These are phyloP conservation scores for Gymnopilus dilepis DNA, from an alignment of 768 basidiomycete species.

Conservation along the genomic window DNA sequence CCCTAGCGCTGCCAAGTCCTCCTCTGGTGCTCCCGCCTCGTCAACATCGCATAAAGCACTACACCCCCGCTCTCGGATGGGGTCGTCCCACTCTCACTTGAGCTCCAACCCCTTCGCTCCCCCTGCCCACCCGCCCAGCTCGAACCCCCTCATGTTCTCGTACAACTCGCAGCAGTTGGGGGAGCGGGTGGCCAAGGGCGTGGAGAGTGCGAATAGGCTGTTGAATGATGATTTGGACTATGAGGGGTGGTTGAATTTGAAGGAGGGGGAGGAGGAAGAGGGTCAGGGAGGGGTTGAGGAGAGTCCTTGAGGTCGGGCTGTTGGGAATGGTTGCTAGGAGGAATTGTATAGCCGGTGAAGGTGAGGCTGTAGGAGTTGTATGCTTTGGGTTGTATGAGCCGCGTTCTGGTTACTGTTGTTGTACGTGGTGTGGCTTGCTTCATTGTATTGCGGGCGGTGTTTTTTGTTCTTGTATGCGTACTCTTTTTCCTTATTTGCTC, in stretches of 20 bases:
- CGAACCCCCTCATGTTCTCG: slow-evolving; percentile 37
- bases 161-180: slow-evolving; percentile 68
- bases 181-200: slow-evolving; percentile 49
- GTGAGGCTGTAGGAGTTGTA: too few species aligned
- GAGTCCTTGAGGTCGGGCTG: slow-evolving; percentile 12
- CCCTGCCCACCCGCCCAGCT: slow-evolving; percentile 1
- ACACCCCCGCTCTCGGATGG: neutral
- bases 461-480: neutral
- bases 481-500: neutral
- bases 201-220: slow-evolving; percentile 57
- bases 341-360: too few species aligned
- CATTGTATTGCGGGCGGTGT: too few species aligned
- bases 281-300: slow-evolving; percentile 13
- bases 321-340: too few species aligned
- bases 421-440: too few species aligned
- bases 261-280: slow-evolving; percentile 8
- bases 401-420: too few species aligned
- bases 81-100: neutral
- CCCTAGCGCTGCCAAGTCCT: slow-evolving; percentile 5
- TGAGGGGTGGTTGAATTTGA: slow-evolving; percentile 46
- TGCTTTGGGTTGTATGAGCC: too few species aligned
- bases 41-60: neutral
- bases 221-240: slow-evolving; percentile 65
- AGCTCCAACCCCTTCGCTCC: slow-evolving; percentile 2
- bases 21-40: neutral